A percentile compares a stretch with the other conserved stretches of the same genome.
phyloP scores from a whole-genome alignment of 495 filamentous ascomycete species.

The Cercophora scortea region DNA sequence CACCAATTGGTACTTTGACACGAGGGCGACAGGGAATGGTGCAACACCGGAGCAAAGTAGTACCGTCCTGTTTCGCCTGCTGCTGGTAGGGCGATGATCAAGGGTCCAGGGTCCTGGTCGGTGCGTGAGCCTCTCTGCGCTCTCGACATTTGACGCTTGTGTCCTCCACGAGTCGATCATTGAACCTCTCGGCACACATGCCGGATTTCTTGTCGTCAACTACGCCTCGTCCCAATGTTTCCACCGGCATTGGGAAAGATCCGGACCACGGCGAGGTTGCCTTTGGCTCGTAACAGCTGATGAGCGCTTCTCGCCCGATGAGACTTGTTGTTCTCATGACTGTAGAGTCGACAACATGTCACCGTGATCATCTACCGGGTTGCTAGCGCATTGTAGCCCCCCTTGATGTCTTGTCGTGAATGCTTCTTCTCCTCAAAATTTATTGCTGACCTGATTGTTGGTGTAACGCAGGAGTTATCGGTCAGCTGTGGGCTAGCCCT shows the following conservation, averaged over 20 bases:
- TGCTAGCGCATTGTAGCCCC: constrained; percentile 7
- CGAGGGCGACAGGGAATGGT: constrained; percentile 5
- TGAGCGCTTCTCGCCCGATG: not conserved
- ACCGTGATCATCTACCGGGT: constrained; percentile 9
- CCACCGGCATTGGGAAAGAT: not conserved
- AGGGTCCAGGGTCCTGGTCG: not conserved
- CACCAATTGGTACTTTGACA: constrained; percentile 3
- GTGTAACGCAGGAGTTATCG: constrained; percentile 1
- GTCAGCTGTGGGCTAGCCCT: constrained; percentile 2
- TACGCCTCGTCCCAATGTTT: not conserved
- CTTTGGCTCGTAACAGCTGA: constrained; percentile 3
- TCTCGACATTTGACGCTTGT: constrained; percentile 9
- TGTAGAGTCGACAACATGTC: not conserved
- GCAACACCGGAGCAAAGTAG: constrained; percentile 13
- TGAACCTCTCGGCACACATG: not conserved
- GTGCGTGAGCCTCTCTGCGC: not conserved
- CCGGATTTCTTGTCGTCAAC: not conserved
- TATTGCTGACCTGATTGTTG: constrained; percentile 7
- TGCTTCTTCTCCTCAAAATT: constrained; percentile 3
- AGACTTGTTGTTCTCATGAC: not conserved
- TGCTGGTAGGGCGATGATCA: constrained; percentile 1
- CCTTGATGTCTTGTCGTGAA: constrained; percentile 5
- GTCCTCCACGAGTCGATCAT: constrained; percentile 1
- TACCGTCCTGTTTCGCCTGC: constrained; percentile 4
- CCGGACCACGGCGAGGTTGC: constrained; percentile 8